Conservation (phyloP, 495 filamentous ascomycete species). For the Cercophora scortea region DNA sequence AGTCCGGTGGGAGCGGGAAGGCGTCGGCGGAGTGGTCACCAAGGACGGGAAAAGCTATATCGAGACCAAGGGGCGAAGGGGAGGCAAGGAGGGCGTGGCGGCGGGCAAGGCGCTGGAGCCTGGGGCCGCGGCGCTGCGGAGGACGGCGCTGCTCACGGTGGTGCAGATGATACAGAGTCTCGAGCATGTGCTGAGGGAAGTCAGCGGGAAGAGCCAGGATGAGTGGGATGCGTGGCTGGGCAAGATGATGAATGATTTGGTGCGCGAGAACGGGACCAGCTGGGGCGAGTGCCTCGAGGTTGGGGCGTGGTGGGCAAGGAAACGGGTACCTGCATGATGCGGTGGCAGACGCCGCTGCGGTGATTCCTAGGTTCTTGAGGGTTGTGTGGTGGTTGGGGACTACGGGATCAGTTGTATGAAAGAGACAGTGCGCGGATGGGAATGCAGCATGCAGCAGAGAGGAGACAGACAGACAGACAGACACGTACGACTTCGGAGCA, state of each 20-base stretch:
- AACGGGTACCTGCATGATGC: conserved; percentile 31
- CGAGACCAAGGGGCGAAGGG: conserved; percentile 25
- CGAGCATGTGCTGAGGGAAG: conserved; percentile 75
- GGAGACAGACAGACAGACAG: too few relatives aligned
- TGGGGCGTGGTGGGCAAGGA: conserved; percentile 89
- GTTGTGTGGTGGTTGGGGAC: too few relatives aligned
- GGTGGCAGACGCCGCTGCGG: too few relatives aligned
- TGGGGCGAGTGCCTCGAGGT: conserved; percentile 89
- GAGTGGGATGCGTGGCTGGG: conserved; percentile 91
- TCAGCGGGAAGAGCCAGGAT: conserved; percentile 75
- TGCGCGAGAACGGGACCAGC: conserved; percentile 67
- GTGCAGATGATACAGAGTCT: conserved; percentile 81
- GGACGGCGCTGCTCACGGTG: conserved; percentile 73
- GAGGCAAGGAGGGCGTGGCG: conserved; percentile 4
- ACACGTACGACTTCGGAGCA: too few relatives aligned
- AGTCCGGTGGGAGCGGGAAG: conserved; percentile 80
- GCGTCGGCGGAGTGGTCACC: conserved; percentile 46
- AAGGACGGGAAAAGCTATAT: conserved; percentile 46
- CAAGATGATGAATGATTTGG: conserved; percentile 75
- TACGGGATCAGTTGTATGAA: background rate
- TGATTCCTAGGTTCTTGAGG: too few relatives aligned
- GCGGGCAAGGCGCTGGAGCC: conserved; percentile 48
- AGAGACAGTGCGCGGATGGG: too few relatives aligned
- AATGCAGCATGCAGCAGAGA: too few relatives aligned
- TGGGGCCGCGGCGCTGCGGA: conserved; percentile 66